Evolutionary conservation across 768 basidiomycete species (phyloP).

Genomic region (Royoungia palumana): DNA sequence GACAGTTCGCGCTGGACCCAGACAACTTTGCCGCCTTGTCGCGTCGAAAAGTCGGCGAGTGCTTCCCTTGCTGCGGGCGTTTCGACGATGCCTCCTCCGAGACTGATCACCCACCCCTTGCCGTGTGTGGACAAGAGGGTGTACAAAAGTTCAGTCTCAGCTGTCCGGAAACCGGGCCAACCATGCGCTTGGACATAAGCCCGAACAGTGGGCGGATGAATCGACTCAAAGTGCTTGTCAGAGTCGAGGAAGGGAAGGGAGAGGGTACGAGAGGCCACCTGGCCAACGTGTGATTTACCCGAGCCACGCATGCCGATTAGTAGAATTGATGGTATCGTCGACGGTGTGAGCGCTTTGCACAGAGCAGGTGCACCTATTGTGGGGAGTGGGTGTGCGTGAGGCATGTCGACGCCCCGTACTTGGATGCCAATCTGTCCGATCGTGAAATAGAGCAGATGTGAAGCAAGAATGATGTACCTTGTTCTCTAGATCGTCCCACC

Average conservation of each 20-base stretch:
- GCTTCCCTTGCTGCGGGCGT: slow-evolving; percentile 69
- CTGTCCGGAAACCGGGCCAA: slow-evolving; percentile 86
- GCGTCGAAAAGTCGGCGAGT: slow-evolving; percentile 60
- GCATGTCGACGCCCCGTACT: slow-evolving; percentile 81
- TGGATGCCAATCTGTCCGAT: slow-evolving; percentile 74
- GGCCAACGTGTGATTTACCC: slow-evolving; percentile 88
- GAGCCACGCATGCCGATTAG: slow-evolving; percentile 96
- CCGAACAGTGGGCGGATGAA: slow-evolving; percentile 58
- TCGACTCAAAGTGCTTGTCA: slow-evolving; percentile 70
- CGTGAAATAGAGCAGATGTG: background rate
- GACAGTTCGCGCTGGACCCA: slow-evolving; percentile 78
- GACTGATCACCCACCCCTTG: slow-evolving; percentile 71
- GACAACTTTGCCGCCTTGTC: slow-evolving; percentile 66
- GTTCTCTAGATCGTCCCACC: slow-evolving; percentile 98
- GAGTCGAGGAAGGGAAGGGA: slow-evolving; percentile 81
- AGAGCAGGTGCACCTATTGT: slow-evolving; percentile 40
- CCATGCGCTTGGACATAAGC: slow-evolving; percentile 79
- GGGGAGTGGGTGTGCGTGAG: slow-evolving; percentile 29
- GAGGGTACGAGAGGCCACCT: slow-evolving; percentile 68
- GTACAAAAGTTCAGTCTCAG: slow-evolving; percentile 67
- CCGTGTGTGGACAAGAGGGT: slow-evolving; percentile 59
- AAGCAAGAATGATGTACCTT: slow-evolving; percentile 53
- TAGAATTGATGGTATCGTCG: slow-evolving; percentile 57
- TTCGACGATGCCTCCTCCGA: slow-evolving; percentile 95
- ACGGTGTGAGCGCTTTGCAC: slow-evolving; percentile 15